Evolutionary conservation across 768 basidiomycete species (phyloP).

Genomic region (Trametes cingulata): DNA sequence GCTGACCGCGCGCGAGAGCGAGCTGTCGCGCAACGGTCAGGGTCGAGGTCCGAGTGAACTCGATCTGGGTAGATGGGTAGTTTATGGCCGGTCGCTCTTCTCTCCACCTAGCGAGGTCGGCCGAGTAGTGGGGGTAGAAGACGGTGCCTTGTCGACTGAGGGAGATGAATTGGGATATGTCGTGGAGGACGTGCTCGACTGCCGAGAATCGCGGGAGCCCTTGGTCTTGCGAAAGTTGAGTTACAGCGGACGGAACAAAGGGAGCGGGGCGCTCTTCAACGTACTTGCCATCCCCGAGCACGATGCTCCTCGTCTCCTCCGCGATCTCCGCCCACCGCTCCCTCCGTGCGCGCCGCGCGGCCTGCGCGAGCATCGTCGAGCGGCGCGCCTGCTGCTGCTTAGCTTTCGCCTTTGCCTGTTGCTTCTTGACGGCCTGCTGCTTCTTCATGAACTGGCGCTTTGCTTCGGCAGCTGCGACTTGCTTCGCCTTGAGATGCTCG

Average conservation of each 20-base stretch:
- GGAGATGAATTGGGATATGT: slow-evolving; percentile 39
- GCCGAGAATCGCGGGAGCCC: slow-evolving; percentile 17
- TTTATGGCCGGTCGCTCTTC: slow-evolving; percentile 1
- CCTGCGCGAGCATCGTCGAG: neutral
- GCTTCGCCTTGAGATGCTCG: slow-evolving; percentile 13
- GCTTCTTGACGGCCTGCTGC: slow-evolving; percentile 1
- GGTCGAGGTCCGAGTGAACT: slow-evolving; percentile 34
- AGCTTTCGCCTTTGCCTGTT: slow-evolving; percentile 1
- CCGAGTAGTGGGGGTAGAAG: slow-evolving; percentile 43
- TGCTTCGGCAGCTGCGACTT: slow-evolving; percentile 6
- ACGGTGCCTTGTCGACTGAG: slow-evolving; percentile 40
- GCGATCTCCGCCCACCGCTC: slow-evolving; percentile 37
- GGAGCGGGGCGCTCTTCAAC: slow-evolving; percentile 33
- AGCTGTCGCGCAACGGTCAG: slow-evolving; percentile 36
- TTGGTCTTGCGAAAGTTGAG: slow-evolving; percentile 25
- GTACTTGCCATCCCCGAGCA: slow-evolving; percentile 45
- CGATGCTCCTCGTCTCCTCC: slow-evolving; percentile 38
- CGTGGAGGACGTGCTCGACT: slow-evolving; percentile 27
- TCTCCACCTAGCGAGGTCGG: slow-evolving; percentile 37
- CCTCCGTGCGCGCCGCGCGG: slow-evolving; percentile 13
- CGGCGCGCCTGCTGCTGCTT: neutral
- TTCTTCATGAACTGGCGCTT: slow-evolving; percentile 11
- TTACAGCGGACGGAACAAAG: slow-evolving; percentile 22
- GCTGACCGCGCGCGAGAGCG: slow-evolving; percentile 22
- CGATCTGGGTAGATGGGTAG: slow-evolving; percentile 26